Percentiles rank a stretch among this genome's conserved stretches.
Conservation (phyloP, 345 rosid species). For the Excoecaria cochinchinensis region DNA sequence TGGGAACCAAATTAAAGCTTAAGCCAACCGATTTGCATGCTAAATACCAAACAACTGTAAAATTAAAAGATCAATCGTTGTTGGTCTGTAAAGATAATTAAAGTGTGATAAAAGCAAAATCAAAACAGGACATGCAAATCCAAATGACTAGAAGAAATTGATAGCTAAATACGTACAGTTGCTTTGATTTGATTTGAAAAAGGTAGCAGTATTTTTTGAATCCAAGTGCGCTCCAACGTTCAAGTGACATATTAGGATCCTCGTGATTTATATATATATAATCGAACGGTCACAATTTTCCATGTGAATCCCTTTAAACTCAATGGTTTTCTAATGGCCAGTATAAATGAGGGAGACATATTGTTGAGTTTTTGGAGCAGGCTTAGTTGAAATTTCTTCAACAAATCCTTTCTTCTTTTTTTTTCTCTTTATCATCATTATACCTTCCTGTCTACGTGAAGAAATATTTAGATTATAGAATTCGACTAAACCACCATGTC, state of each 20-base stretch:
- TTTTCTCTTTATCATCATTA: constrained; percentile 48
- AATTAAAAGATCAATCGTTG: not conserved
- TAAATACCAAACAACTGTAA: not conserved
- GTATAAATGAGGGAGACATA: constrained; percentile 32
- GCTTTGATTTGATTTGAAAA: constrained; percentile 13
- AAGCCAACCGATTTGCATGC: not conserved
- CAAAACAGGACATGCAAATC: not conserved
- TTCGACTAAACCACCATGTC: constrained; percentile 23
- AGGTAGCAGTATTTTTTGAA: constrained; percentile 5
- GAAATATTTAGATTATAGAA: constrained; percentile 23
- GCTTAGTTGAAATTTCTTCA: constrained; percentile 13
- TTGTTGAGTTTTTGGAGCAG: constrained; percentile 26
- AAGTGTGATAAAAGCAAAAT: not conserved
- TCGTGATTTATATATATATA: constrained; percentile 17
- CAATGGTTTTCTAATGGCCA: no score
- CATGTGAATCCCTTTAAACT: constrained; percentile 69
- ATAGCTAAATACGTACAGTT: not conserved
- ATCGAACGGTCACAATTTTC: constrained; percentile 56
- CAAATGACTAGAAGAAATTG: not conserved
- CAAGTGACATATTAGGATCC: constrained; percentile 25
- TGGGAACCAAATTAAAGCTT: no score
- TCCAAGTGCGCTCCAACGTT: constrained; percentile 69
- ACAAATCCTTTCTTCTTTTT: constrained; percentile 16
- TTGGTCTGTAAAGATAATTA: not conserved
- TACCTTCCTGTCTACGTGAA: constrained; percentile 73